phyloP scores from a whole-genome alignment of 495 filamentous ascomycete species.

The Xylaria nigripes region DNA sequence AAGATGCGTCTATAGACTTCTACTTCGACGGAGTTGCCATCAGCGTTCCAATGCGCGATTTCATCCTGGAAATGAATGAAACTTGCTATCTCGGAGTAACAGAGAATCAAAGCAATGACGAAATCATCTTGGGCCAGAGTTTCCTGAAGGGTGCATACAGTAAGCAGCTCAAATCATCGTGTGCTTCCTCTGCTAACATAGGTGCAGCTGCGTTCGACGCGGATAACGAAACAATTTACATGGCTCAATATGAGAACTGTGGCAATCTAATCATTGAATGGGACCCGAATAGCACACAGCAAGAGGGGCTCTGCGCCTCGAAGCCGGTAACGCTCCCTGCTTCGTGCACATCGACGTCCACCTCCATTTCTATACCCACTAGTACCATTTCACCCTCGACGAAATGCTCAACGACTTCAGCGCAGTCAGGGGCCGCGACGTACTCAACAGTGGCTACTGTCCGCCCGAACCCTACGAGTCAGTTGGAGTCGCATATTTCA shows the following conservation, averaged over 20 bases:
- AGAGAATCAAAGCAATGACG: not conserved
- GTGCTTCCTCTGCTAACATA: not conserved
- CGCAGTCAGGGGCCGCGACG: not conserved
- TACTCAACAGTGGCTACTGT: not conserved
- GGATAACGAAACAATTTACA: constrained; percentile 7
- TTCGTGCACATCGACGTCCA: constrained; percentile 1
- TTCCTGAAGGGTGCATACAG: constrained; percentile 12
- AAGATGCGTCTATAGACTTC: constrained; percentile 8
- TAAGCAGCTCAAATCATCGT: not conserved
- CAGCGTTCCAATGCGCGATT: constrained; percentile 6
- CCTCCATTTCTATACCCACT: not conserved
- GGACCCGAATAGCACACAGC: not conserved
- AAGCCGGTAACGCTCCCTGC: not conserved
- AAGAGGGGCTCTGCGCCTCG: constrained; percentile 3
- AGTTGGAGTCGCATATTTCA: not conserved
- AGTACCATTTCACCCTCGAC: not conserved
- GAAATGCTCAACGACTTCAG: not conserved
- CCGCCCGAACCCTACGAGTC: not conserved
- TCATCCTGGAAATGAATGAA: constrained; percentile 4
- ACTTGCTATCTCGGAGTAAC: constrained; percentile 1
- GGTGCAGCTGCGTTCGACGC: constrained; percentile 2
- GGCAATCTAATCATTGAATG: constrained; percentile 4
- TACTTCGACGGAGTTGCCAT: constrained; percentile 2
- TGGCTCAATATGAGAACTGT: constrained; percentile 13
- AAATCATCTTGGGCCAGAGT: constrained; percentile 8